A percentile compares a stretch with the other conserved stretches of the same genome.
Evolutionary conservation across 2,329 filamentous ascomycete genomes (phyloP).

Genomic region (Apiospora koreana): DNA sequence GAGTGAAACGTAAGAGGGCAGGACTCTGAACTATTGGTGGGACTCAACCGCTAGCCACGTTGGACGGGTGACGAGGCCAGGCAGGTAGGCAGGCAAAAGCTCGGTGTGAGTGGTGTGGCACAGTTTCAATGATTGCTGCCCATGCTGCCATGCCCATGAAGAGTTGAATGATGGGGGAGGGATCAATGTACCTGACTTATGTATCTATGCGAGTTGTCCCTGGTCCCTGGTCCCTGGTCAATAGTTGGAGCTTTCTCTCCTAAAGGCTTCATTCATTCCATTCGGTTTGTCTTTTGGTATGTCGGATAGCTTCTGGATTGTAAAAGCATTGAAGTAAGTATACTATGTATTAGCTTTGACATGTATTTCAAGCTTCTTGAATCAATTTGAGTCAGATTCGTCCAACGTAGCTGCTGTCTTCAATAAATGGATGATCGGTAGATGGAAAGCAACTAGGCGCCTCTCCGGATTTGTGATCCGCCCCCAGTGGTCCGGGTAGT

Average conservation of each 20-base stretch:
- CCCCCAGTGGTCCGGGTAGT: constrained; percentile 1
- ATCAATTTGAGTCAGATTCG: neutral
- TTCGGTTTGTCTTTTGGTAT: too few relatives aligned
- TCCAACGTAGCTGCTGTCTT: neutral
- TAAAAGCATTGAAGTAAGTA: too few relatives aligned
- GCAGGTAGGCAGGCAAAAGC: neutral
- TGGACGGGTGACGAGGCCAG: neutral
- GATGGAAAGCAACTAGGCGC: neutral
- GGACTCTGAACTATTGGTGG: neutral
- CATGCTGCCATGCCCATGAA: neutral
- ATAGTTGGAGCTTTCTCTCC: neutral
- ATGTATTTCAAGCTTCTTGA: too few relatives aligned
- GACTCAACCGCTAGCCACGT: neutral
- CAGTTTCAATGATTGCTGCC: neutral
- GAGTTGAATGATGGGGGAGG: neutral
- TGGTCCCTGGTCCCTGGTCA: too few relatives aligned
- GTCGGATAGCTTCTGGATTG: too few relatives aligned
- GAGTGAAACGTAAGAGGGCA: neutral
- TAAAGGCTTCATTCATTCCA: too few relatives aligned
- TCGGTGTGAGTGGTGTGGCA: neutral
- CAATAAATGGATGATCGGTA: neutral
- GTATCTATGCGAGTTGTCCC: neutral
- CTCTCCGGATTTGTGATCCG: constrained; percentile 8
- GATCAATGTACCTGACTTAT: neutral
- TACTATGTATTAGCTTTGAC: too few relatives aligned